Percentiles rank a stretch among this genome's conserved stretches.
phyloP scores from a whole-genome alignment of 1,284 basidiomycete genomes.

The Austroboletus novae-zelandiae region DNA sequence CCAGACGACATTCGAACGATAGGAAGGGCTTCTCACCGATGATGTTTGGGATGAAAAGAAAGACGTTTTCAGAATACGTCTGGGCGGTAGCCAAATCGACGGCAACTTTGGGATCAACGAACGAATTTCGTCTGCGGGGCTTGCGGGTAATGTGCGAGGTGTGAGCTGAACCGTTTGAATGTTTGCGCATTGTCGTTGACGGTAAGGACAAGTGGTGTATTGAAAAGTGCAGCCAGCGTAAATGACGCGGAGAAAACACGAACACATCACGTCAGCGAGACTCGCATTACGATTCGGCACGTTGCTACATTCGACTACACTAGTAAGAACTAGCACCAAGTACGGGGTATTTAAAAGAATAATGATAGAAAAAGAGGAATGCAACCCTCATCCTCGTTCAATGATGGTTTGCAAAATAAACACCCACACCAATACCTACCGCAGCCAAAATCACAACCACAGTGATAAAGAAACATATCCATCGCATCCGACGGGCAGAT shows the following conservation, averaged over 20 bases:
- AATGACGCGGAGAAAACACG: conserved; percentile 27
- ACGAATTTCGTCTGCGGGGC: conserved; percentile 33
- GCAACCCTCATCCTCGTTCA: not conserved
- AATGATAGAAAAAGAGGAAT: not conserved
- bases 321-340: not conserved
- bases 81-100: conserved; percentile 83
- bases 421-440: conserved; percentile 29
- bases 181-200: conserved; percentile 26
- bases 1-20: not conserved
- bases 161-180: conserved; percentile 26
- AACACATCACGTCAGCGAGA: conserved; percentile 23
- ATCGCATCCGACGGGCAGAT: conserved; percentile 74
- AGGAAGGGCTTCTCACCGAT: conserved; percentile 61
- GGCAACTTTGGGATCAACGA: conserved; percentile 76
- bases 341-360: not conserved
- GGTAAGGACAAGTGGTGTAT: not conserved
- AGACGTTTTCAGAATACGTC: conserved; percentile 87
- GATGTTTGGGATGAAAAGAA: conserved; percentile 94
- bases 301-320: not conserved
- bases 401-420: conserved; percentile 22
- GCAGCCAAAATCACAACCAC: conserved; percentile 30
- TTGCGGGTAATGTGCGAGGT: conserved; percentile 11
- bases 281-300: not conserved
- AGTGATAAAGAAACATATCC: conserved; percentile 64
- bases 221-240: not conserved